Conservation (phyloP, 768 basidiomycete genomes). For the Panaeolus cyanescens region DNA sequence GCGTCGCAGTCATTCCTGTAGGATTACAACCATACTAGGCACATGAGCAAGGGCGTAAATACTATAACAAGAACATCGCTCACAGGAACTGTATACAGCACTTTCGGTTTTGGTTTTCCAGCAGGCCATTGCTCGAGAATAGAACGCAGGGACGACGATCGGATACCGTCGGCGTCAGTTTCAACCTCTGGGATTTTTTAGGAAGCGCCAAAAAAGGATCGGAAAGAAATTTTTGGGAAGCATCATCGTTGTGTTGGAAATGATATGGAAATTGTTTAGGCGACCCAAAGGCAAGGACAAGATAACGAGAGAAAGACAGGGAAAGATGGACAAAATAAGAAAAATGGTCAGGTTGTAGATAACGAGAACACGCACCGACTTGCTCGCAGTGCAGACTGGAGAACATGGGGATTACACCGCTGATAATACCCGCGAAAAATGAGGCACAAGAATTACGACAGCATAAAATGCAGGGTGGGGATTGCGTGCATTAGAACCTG, state of each 20-base stretch:
- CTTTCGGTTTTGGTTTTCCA: conserved; percentile 70
- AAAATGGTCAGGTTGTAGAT: background rate
- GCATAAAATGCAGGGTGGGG: background rate
- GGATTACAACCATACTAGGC: conserved; percentile 83
- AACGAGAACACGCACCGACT: conserved; percentile 44
- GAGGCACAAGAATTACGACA: conserved; percentile 14
- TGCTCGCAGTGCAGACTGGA: conserved; percentile 55
- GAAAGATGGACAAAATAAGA: background rate
- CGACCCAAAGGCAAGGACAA: background rate
- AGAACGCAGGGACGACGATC: conserved; percentile 55
- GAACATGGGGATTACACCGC: conserved; percentile 70
- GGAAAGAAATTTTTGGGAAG: background rate
- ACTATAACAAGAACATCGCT: conserved; percentile 16
- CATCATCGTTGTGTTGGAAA: background rate
- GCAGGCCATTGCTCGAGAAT: conserved; percentile 77
- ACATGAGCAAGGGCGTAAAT: background rate
- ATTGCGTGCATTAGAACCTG: background rate
- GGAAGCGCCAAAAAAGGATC: conserved; percentile 5
- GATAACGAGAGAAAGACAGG: background rate
- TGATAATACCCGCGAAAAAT: conserved; percentile 22
- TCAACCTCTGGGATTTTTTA: conserved; percentile 60
- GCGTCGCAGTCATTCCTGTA: conserved; percentile 75
- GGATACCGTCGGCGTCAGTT: conserved; percentile 74
- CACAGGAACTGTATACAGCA: conserved; percentile 82
- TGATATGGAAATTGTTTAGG: background rate